Percentiles rank a stretch among this genome's conserved stretches.
Conservation (phyloP, 2,329 filamentous ascomycete genomes). For the Hypoxylon rubiginosum region DNA sequence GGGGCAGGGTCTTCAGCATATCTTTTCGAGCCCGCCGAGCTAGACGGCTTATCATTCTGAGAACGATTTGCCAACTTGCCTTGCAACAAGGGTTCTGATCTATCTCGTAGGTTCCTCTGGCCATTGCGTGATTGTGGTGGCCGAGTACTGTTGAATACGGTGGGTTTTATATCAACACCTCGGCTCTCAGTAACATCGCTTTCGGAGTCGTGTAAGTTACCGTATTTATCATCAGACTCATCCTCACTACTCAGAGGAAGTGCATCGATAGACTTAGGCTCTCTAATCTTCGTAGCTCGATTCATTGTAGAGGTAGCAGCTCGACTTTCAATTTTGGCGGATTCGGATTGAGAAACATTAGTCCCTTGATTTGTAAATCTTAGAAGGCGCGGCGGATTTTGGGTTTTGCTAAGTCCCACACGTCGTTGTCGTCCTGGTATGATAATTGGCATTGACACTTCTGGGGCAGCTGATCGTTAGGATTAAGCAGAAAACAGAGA, state of each 20-base stretch:
- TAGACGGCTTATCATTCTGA: slow-evolving; percentile 31
- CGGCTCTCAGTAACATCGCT: slow-evolving; percentile 47
- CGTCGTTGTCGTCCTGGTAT: background rate
- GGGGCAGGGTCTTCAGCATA: slow-evolving; percentile 33
- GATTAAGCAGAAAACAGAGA: background rate
- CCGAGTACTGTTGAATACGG: slow-evolving; percentile 48
- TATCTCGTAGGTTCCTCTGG: slow-evolving; percentile 17
- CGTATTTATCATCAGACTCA: slow-evolving; percentile 17
- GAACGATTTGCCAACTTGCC: slow-evolving; percentile 5
- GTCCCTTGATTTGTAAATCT: slow-evolving; percentile 23
- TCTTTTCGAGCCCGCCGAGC: slow-evolving; percentile 46
- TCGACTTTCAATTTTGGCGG: slow-evolving; percentile 12
- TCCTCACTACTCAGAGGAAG: slow-evolving; percentile 47
- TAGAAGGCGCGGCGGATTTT: slow-evolving; percentile 34
- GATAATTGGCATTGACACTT: slow-evolving; percentile 25
- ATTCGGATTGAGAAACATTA: slow-evolving; percentile 9
- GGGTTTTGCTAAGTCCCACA: slow-evolving; percentile 36
- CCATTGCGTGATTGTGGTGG: slow-evolving; percentile 11
- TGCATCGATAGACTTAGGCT: slow-evolving; percentile 44
- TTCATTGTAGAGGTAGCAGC: slow-evolving; percentile 29
- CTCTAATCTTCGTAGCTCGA: slow-evolving; percentile 22
- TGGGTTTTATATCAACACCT: slow-evolving; percentile 53
- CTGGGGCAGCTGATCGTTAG: background rate
- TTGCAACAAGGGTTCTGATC: slow-evolving; percentile 12
- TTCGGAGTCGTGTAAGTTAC: slow-evolving; percentile 38